phyloP scores from a whole-genome alignment of 768 basidiomycete genomes.

The Trametopsis cervina region DNA sequence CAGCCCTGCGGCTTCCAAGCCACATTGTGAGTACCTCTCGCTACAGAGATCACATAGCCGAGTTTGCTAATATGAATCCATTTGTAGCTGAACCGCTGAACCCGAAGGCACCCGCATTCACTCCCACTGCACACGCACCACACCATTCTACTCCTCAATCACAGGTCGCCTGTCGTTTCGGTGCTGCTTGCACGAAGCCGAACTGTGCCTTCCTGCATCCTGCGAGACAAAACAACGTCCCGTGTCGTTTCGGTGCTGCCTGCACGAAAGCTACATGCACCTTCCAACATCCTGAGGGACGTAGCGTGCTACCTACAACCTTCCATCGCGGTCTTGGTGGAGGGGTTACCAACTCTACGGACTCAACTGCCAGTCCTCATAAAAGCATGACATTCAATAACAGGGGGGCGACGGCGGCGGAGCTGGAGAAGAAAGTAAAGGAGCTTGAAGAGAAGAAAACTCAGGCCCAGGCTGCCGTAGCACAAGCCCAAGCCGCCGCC shows the following conservation, averaged over 20 bases:
- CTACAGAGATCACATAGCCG: no score
- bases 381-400: constrained; percentile 69
- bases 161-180: constrained; percentile 67
- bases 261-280: constrained; percentile 69
- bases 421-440: constrained; percentile 44
- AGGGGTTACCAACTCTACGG: constrained; percentile 51
- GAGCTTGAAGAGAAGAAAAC: constrained; percentile 62
- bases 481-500: constrained; percentile 53
- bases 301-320: constrained; percentile 59
- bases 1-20: constrained; percentile 74
- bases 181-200: constrained; percentile 76
- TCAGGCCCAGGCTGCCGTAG: constrained; percentile 58
- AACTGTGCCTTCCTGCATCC: constrained; percentile 65
- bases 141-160: constrained; percentile 15
- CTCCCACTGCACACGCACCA: constrained; percentile 36
- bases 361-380: constrained; percentile 43
- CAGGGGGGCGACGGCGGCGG: constrained; percentile 9
- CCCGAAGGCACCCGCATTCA: constrained; percentile 61
- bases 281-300: constrained; percentile 87
- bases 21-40: constrained; percentile 39
- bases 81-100: constrained; percentile 46
- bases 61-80: background rate
- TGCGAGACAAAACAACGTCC: constrained; percentile 17
- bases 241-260: constrained; percentile 75
- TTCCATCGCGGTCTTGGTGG: constrained; percentile 77